These are phyloP conservation scores for Papiliotrema laurentii DNA, from an alignment of 1,284 basidiomycete genomes.

Conservation along the genomic window DNA sequence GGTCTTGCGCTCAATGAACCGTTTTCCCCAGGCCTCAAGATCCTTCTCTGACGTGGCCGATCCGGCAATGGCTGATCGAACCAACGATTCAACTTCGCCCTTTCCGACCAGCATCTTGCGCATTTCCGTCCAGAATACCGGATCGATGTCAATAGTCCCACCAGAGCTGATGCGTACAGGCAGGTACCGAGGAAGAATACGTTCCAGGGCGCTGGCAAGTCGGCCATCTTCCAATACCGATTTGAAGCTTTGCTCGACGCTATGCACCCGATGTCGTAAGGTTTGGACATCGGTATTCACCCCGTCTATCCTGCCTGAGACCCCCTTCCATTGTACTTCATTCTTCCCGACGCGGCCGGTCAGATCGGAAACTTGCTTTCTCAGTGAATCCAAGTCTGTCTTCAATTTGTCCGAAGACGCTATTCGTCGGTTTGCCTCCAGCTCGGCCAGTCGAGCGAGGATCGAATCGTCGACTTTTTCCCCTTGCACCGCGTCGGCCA, in stretches of 20 bases:
- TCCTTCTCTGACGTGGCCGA: constrained; percentile 40
- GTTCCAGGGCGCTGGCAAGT: constrained; percentile 42
- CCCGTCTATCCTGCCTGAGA: constrained; percentile 6
- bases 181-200: constrained; percentile 46
- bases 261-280: constrained; percentile 54
- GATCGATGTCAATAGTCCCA: constrained; percentile 48
- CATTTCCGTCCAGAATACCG: constrained; percentile 51
- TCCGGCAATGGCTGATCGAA: constrained; percentile 17
- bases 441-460: constrained; percentile 31
- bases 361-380: constrained; percentile 35
- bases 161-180: constrained; percentile 44
- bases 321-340: constrained; percentile 7
- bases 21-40: constrained; percentile 41
- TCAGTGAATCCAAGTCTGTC: constrained; percentile 28
- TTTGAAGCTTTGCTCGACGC: constrained; percentile 59
- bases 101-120: constrained; percentile 47
- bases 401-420: constrained; percentile 10
- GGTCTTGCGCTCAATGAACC: constrained; percentile 39
- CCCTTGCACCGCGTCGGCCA: constrained; percentile 14
- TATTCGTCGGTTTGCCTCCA: constrained; percentile 52
- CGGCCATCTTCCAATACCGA: constrained; percentile 36
- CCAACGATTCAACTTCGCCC: constrained; percentile 30
- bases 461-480: constrained; percentile 11
- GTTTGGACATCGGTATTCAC: constrained; percentile 21
- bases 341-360: constrained; percentile 2